Evolutionary conservation across 1,284 basidiomycete species (phyloP).

Genomic region (Wolfiporia cocos): DNA sequence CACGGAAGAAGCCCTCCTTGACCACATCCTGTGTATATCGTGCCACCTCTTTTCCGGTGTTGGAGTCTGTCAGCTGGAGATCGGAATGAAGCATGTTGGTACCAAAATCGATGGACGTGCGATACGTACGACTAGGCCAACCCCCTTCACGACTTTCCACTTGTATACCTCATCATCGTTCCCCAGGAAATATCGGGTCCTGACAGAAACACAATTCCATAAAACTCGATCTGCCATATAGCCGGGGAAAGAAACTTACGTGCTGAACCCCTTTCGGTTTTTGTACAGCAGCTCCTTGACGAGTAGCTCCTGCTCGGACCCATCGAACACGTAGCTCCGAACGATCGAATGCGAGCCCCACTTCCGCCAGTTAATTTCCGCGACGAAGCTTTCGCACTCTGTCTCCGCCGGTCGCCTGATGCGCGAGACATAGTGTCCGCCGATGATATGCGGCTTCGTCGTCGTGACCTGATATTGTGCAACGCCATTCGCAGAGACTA

Average conservation of each 20-base stretch:
- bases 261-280: conserved; percentile 32
- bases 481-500: conserved; percentile 43
- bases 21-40: conserved; percentile 27
- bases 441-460: conserved; percentile 25
- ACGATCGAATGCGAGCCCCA: conserved; percentile 38
- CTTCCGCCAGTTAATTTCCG: conserved; percentile 42
- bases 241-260: conserved; percentile 34
- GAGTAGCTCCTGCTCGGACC: conserved; percentile 27
- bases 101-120: too few relatives aligned
- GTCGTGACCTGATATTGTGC: conserved; percentile 43
- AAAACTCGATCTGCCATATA: neutral
- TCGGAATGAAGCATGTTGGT: neutral
- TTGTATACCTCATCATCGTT: conserved; percentile 43
- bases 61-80: conserved; percentile 30
- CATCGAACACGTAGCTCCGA: conserved; percentile 34
- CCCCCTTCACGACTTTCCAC: conserved; percentile 38
- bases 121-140: conserved; percentile 35
- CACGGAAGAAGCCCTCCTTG: conserved; percentile 38
- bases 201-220: conserved; percentile 14
- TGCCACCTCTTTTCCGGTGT: conserved; percentile 35
- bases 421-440: conserved; percentile 24
- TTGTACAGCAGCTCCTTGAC: conserved; percentile 41
- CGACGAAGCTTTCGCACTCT: conserved; percentile 34
- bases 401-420: conserved; percentile 34
- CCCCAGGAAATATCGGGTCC: conserved; percentile 44